phyloP scores from a whole-genome alignment of 2,329 filamentous ascomycete genomes.

The Ceratocystis cubensis region DNA sequence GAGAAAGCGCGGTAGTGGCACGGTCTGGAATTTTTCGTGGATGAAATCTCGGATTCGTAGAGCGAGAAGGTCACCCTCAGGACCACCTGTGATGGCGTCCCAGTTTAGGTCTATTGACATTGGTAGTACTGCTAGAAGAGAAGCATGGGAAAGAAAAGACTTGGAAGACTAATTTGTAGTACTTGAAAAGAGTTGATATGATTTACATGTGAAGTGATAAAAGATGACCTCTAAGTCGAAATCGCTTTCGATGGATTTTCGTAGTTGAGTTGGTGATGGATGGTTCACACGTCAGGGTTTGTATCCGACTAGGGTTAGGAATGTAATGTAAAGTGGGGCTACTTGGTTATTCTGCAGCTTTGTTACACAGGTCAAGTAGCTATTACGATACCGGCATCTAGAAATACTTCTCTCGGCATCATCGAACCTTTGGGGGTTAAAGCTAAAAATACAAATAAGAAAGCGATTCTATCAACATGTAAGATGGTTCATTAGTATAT shows the following conservation, averaged over 20 bases:
- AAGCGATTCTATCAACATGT: not conserved
- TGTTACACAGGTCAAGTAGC: not conserved
- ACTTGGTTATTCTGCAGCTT: not conserved
- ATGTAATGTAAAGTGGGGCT: not conserved
- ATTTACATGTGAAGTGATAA: no score
- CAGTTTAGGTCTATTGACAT: constrained; percentile 99
- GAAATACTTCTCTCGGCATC: no score
- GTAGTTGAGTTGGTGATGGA: not conserved
- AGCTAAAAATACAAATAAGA: no score
- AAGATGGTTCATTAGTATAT: not conserved
- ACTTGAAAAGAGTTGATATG: not conserved
- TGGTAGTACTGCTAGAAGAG: not conserved
- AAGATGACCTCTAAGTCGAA: no score
- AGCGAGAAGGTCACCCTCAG: constrained; percentile 74
- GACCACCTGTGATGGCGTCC: constrained; percentile 79
- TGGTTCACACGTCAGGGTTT: not conserved
- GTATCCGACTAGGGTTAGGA: no score
- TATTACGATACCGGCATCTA: not conserved
- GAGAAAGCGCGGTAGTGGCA: constrained; percentile 87
- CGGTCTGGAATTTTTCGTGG: constrained; percentile 87
- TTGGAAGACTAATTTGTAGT: not conserved
- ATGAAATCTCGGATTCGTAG: constrained; percentile 84
- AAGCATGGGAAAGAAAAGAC: not conserved
- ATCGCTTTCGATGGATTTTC: no score
- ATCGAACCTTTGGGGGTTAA: no score